Percentiles rank a stretch among this genome's conserved stretches.
These are phyloP conservation scores for Actinomortierella ambigua DNA, from an alignment of 371 early-diverging fungal species.

Conservation along the genomic window DNA sequence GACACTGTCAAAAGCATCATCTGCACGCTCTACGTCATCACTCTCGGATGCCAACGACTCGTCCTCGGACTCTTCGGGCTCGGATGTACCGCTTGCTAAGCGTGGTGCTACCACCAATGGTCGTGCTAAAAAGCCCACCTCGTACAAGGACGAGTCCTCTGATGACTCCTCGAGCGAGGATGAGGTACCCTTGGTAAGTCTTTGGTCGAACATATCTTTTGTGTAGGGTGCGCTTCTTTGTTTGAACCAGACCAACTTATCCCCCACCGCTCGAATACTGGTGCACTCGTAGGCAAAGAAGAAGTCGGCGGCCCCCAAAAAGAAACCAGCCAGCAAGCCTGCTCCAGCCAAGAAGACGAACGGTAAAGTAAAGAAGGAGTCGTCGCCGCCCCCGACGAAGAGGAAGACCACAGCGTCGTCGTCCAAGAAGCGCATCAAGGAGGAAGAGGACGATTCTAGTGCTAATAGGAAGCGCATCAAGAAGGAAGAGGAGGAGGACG, in stretches of 20 bases:
- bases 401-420: constrained; percentile 7
- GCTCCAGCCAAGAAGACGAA: neutral
- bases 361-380: constrained; percentile 25
- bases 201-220: no score
- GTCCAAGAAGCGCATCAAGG: constrained; percentile 29
- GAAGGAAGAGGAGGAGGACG: constrained; percentile 53
- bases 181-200: constrained; percentile 30
- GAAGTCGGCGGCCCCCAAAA: constrained; percentile 7
- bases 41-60: constrained; percentile 12
- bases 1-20: neutral
- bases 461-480: constrained; percentile 22
- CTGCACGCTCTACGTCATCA: constrained; percentile 8
- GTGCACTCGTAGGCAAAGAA: no score
- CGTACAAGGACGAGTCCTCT: constrained; percentile 41
- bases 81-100: constrained; percentile 34
- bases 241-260: no score
- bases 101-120: constrained; percentile 19
- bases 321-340: constrained; percentile 16
- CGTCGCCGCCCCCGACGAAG: constrained; percentile 4
- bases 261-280: no score
- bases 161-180: constrained; percentile 14
- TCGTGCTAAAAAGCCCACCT: constrained; percentile 12
- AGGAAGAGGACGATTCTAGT: constrained; percentile 22
- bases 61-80: constrained; percentile 16
- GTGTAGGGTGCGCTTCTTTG: no score